Conservation (phyloP, 148 eudicot species). For the Camellia japonica region DNA sequence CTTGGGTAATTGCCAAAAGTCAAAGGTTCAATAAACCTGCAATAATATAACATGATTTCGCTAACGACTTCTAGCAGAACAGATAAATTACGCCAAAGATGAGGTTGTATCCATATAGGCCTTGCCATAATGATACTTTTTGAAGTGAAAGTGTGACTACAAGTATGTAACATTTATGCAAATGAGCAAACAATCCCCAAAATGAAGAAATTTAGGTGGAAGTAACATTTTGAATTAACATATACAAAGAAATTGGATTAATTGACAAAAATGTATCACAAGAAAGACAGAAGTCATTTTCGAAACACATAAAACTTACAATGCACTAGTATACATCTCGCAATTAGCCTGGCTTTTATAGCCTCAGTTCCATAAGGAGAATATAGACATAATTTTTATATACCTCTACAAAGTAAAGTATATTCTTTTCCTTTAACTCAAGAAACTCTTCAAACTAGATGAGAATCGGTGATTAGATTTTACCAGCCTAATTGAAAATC, state of each 20-base stretch:
- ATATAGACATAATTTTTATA: not conserved
- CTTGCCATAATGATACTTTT: no score
- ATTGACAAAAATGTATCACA: not conserved
- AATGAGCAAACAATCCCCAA: not conserved
- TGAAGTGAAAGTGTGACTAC: not conserved
- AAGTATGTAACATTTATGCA: not conserved
- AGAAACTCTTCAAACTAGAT: not conserved
- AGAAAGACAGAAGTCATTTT: not conserved
- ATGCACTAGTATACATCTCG: not conserved
- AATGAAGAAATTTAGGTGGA: not conserved
- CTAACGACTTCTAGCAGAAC: not conserved
- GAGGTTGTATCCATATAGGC: no score
- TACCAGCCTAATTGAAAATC: constrained; percentile 92
- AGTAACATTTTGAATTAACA: not conserved
- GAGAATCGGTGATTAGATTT: not conserved
- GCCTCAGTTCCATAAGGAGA: not conserved
- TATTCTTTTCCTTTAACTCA: not conserved
- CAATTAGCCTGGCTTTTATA: not conserved
- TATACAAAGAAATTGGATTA: not conserved
- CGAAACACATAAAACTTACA: not conserved
- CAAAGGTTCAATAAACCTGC: constrained; percentile 66
- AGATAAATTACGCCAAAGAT: not conserved
- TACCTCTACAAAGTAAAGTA: not conserved
- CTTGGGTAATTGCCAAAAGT: constrained; percentile 57
- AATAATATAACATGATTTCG: not conserved